Conservation (phyloP, 2,329 filamentous ascomycete species). For the Xylariaceae sp. region DNA sequence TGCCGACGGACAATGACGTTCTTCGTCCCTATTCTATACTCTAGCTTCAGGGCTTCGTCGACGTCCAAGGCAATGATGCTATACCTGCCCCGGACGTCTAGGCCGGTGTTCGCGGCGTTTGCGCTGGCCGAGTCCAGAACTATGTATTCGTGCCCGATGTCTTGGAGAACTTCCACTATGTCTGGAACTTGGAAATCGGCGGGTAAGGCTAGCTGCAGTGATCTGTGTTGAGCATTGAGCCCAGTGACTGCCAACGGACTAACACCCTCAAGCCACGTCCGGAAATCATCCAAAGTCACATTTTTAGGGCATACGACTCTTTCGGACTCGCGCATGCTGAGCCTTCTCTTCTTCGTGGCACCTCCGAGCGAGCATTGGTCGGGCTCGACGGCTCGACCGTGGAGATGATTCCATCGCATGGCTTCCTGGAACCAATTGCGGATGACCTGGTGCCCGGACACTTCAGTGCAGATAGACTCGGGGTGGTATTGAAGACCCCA, state of each 20-base stretch:
- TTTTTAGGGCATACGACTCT: background rate
- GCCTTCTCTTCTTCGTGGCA: constrained; percentile 8
- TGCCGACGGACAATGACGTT: constrained; percentile 29
- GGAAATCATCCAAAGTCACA: background rate
- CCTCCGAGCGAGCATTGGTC: background rate
- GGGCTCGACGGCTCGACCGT: constrained; percentile 7
- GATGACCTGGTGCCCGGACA: constrained; percentile 59
- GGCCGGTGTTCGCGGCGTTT: constrained; percentile 28
- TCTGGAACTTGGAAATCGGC: constrained; percentile 45
- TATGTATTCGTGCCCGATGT: constrained; percentile 41
- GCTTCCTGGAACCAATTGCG: constrained; percentile 71
- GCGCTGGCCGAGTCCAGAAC: constrained; percentile 59
- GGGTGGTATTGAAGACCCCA: constrained; percentile 91
- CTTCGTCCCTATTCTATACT: constrained; percentile 50
- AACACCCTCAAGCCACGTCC: constrained; percentile 18
- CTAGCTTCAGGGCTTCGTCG: constrained; percentile 50
- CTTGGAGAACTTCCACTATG: constrained; percentile 47
- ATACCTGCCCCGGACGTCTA: constrained; percentile 55
- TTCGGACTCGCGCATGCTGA: background rate
- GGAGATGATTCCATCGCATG: constrained; percentile 46
- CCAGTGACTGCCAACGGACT: constrained; percentile 26
- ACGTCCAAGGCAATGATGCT: constrained; percentile 71
- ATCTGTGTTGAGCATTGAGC: constrained; percentile 32
- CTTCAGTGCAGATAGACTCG: constrained; percentile 79
- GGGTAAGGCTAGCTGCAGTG: constrained; percentile 39